Conservation (phyloP, 2,329 filamentous ascomycete genomes). For the Emmonsia crescens region DNA sequence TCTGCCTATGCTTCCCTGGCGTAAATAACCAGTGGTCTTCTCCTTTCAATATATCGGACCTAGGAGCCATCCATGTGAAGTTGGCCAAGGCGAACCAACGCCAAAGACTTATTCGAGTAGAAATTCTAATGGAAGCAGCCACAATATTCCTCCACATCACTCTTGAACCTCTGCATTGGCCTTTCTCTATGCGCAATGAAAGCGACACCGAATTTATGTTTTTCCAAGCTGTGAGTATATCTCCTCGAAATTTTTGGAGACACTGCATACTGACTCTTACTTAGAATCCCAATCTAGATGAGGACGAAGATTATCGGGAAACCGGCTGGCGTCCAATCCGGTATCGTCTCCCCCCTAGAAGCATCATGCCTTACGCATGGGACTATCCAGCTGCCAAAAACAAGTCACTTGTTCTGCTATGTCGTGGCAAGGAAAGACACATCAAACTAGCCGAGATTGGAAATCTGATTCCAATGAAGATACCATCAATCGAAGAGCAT, state of each 20-base stretch:
- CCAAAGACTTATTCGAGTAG: constrained; percentile 75
- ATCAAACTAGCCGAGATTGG: constrained; percentile 95
- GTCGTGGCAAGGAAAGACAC: constrained; percentile 71
- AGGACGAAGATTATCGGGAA: constrained; percentile 67
- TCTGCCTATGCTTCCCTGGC: constrained; percentile 85
- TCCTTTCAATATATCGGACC: constrained; percentile 91
- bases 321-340: constrained; percentile 87
- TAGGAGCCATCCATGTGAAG: constrained; percentile 88
- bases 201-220: constrained; percentile 95
- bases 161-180: constrained; percentile 90
- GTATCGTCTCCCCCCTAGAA: constrained; percentile 82
- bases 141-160: constrained; percentile 89
- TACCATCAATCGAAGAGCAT: constrained; percentile 54
- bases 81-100: constrained; percentile 81
- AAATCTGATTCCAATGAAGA: constrained; percentile 88
- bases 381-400: constrained; percentile 97
- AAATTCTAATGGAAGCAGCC: constrained; percentile 83
- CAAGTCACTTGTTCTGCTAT: constrained; percentile 78
- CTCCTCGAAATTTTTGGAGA: not conserved
- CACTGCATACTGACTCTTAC: constrained; percentile 3
- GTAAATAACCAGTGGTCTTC: constrained; percentile 97
- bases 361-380: constrained; percentile 99
- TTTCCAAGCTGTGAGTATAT: constrained; percentile 58
- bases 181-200: constrained; percentile 97
- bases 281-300: constrained; percentile 73